Base-by-base conservation (phyloP, 2,329 filamentous ascomycete genomes). In the Lasiodiplodia sp. region DNA sequence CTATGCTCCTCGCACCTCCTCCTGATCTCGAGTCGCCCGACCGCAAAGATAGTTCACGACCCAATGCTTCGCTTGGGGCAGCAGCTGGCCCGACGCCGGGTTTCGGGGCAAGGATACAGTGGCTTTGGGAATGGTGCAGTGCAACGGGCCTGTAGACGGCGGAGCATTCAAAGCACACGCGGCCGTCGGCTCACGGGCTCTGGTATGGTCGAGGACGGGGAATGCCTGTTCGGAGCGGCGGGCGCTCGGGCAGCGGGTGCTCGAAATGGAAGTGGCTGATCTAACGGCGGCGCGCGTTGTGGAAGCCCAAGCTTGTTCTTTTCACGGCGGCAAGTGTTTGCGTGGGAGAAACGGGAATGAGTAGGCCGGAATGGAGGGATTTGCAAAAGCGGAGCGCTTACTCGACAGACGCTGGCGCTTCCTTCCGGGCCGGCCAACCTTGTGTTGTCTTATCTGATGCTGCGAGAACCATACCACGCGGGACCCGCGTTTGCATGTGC, bases 61-160 rank as follows among this genome's bases (percentile, higher is more conserved):
- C 60, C 60, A 64, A 64, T 64, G 60, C 60, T 25, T 64, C 60
- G 60, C 60, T 16, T 37, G 44, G 60, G 60, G 60, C 60, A 64
- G 44, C 31, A 52, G 47, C 60, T 64, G 60, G 60, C 52, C 60
- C 60, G 60, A 49, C 44, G 28, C 60, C 44, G 47, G 10, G n/a
- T 37, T 3, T 8, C 10, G 47, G 5, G 44, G 34, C 44, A 52
- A 64, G 60, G 60, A 64, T 52, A n/a, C 10, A 34, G 18, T 51
- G 47, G 25, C 60, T 64, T 64, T 11, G 18, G 47, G 47, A 64
- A 16, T 2, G 21, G 60, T 38, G 47, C 31, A 11, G 31, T 8
- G n/a, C 7, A 16, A 34, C 21, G 47, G 47, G 16, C 28, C 21
- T 49, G 44, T 12, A n/a, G 60, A 34, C 7, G 60, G n/a, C 11